Evolutionary conservation across 1,284 basidiomycete species (phyloP), one percentile per base, ranked within the genome.

Genomic region (Quambalaria eucalypti): DNA sequence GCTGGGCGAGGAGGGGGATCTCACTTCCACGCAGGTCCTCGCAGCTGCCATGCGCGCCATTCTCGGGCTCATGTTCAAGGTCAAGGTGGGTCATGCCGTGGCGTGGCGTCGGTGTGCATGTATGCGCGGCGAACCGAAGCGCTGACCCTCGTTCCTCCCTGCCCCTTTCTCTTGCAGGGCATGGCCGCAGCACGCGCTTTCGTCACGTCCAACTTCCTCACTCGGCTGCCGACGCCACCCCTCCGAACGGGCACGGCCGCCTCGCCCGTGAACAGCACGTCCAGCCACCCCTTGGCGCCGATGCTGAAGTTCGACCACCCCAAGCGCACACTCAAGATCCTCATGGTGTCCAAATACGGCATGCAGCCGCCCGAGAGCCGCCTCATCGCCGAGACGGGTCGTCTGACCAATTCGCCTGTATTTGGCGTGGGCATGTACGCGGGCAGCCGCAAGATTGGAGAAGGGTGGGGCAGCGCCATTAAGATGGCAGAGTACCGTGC

Each of bases 401-500:
- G 90, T 48, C 83, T 84, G 62, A 87, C 88, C 2, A 88, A 88
- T 66, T 86, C 87, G 6, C 91, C 93, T 0, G 82, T 95, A 38
- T 98, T 89, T 76, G 87, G 96, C 14, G 87, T 96, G 9, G 93
- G 91, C 23, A 86, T 95, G 49, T 97, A 84, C 76, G 87, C 88
- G n/a, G 83, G 82, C 21, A 86, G 87, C 62, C 66, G 79, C 28
- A 85, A 96, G 78, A 82, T 99, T 2, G 90, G 93, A 12, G 92
- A 99, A 78, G 92, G 91, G 7, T 90, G 90, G 71, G 95, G 95
- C 48, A 88, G 85, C 66, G 90, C 88, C 16, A 79, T 96, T 56
- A 84, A 84, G 73, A 98, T 98, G 93, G 92, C 91, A 16, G 90
- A 97, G 77, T 95, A 85, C 78, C 81, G 95, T 57, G 87, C 88